Percentiles rank a stretch among this genome's conserved stretches.
phyloP scores from a whole-genome alignment of 1,284 basidiomycete species.

The Dichomitus squalens region DNA sequence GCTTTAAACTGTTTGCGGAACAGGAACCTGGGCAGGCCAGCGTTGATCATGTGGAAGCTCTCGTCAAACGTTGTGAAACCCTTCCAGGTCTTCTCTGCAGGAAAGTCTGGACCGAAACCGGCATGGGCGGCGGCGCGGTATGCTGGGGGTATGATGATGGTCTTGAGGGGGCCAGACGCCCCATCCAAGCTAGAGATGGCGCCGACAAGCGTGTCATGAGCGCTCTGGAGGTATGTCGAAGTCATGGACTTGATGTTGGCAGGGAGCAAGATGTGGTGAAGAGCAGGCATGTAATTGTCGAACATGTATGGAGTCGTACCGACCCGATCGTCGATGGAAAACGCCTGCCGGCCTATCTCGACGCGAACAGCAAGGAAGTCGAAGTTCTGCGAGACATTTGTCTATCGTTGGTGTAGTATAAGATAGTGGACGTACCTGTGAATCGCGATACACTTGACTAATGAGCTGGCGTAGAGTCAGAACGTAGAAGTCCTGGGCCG shows the following conservation, averaged over 20 bases:
- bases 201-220: conserved; percentile 9
- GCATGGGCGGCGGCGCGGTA: conserved; percentile 31
- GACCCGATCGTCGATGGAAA: conserved; percentile 1
- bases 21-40: conserved; percentile 23
- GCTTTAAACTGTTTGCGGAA: conserved; percentile 19
- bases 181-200: conserved; percentile 11
- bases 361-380: conserved; percentile 19
- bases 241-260: conserved; percentile 14
- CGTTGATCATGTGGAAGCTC: conserved; percentile 32
- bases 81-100: conserved; percentile 20
- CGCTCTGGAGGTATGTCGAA: conserved; percentile 7
- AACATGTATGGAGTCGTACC: conserved; percentile 10
- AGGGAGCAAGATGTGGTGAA: conserved; percentile 19
- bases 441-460: conserved; percentile 22
- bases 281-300: conserved; percentile 13
- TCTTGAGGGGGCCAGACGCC: conserved; percentile 12
- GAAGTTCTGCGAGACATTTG: conserved; percentile 14
- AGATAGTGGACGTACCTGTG: conserved; percentile 10
- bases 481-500: neutral
- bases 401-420: neutral
- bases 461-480: conserved; percentile 16
- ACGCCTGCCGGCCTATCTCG: conserved; percentile 14
- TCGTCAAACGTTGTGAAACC: conserved; percentile 31
- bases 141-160: conserved; percentile 22
- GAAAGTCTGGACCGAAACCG: conserved; percentile 29